Evolutionary conservation across 495 filamentous ascomycete species (phyloP).

Genomic region (Podospora appendiculata): DNA sequence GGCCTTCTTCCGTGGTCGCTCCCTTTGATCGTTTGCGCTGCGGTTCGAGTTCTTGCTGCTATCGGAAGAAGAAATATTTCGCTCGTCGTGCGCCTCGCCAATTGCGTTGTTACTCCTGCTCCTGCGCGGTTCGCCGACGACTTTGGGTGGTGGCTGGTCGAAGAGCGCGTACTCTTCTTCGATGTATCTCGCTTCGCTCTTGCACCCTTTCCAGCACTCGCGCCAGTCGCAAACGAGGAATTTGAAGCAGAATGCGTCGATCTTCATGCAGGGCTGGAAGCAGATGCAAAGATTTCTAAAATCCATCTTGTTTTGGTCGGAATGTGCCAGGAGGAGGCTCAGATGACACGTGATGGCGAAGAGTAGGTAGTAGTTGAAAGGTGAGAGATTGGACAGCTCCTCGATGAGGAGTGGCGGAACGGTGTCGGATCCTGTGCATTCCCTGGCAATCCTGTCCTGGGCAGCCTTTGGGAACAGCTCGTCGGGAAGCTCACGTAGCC

Average conservation of each 20-base stretch:
- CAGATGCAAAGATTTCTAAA: conserved; percentile 88
- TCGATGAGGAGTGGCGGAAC: conserved; percentile 78
- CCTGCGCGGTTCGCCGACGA: conserved; percentile 7
- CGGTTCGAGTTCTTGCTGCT: conserved; percentile 33
- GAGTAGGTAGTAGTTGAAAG: conserved; percentile 91
- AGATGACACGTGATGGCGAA: conserved; percentile 94
- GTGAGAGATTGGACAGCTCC: conserved; percentile 80
- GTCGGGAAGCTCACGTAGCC: conserved; percentile 88
- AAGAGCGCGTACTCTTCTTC: conserved; percentile 63
- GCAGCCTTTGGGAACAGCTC: conserved; percentile 77
- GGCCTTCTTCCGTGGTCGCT: conserved; percentile 32
- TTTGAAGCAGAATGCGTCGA: conserved; percentile 83
- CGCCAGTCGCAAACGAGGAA: conserved; percentile 89
- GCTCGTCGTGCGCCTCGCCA: conserved; percentile 41
- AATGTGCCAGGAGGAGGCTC: conserved; percentile 75
- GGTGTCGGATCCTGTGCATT: conserved; percentile 65
- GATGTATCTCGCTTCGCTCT: conserved; percentile 74
- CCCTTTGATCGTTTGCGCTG: conserved; percentile 8
- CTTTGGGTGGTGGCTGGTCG: conserved; percentile 39
- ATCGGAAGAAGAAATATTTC: conserved; percentile 58
- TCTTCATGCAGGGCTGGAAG: conserved; percentile 90
- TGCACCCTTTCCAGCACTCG: conserved; percentile 92
- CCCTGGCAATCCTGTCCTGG: conserved; percentile 64
- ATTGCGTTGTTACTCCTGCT: conserved; percentile 3
- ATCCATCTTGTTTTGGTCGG: conserved; percentile 90